Evolutionary conservation across 192 early-diverging fungal species (phyloP).

Genomic region (Thamnidium elegans): DNA sequence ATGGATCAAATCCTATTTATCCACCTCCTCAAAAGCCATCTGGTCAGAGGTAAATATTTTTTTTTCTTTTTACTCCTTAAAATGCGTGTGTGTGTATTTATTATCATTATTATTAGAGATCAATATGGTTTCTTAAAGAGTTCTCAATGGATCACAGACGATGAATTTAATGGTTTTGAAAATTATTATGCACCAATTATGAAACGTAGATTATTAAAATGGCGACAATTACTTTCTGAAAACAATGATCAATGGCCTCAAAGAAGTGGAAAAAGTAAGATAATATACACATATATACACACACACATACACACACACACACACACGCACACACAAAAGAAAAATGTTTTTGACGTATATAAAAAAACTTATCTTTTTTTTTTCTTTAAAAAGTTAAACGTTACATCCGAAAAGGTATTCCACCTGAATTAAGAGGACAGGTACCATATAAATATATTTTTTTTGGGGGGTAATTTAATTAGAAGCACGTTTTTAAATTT

Average conservation of each 20-base stretch:
- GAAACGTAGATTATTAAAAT: conserved; percentile 49
- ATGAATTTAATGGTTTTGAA: conserved; percentile 54
- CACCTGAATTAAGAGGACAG: conserved; percentile 58
- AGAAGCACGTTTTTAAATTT: neutral
- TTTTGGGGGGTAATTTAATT: neutral
- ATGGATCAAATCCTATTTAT: conserved; percentile 5
- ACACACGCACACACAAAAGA: too few species aligned
- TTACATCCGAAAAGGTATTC: conserved; percentile 78
- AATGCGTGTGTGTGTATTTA: neutral
- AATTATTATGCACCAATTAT: conserved; percentile 48
- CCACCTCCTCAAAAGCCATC: conserved; percentile 15
- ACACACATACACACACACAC: neutral
- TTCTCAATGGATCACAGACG: conserved; percentile 49
- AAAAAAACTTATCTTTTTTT: neutral
- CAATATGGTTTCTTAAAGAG: conserved; percentile 58
- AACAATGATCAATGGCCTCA: conserved; percentile 49
- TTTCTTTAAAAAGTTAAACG: conserved; percentile 56
- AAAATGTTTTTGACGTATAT: too few species aligned
- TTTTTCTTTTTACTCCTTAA: too few species aligned
- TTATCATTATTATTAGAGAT: conserved; percentile 38
- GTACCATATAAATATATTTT: neutral
- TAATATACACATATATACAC: neutral
- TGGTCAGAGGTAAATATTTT: neutral
- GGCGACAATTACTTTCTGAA: conserved; percentile 50
- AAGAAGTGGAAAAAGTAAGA: conserved; percentile 47